These are phyloP conservation scores for Raffaelea ambrosiae DNA, from an alignment of 2,329 filamentous ascomycete species.

Conservation along the genomic window DNA sequence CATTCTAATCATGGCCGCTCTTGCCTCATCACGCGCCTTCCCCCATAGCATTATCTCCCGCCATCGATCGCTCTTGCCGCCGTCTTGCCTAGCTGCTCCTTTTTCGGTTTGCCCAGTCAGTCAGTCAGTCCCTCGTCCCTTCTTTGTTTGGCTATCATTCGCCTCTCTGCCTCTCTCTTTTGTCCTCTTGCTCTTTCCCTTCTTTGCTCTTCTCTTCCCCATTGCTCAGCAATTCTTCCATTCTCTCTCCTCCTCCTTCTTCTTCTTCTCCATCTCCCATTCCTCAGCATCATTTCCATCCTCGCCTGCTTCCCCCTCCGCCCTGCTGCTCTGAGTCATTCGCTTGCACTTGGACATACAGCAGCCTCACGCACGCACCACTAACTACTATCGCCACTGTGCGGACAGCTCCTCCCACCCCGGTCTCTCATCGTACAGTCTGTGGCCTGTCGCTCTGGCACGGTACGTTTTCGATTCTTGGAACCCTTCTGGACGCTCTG, in stretches of 20 bases:
- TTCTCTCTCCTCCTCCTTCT: not conserved
- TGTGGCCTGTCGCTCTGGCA: too few species aligned
- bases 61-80: not conserved
- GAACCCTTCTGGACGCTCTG: too few species aligned
- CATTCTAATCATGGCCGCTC: not conserved
- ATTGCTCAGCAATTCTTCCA: not conserved
- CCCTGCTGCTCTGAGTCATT: conserved; percentile 12
- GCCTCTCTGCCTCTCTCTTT: not conserved
- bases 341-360: conserved; percentile 10
- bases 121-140: not conserved
- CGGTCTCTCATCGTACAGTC: too few species aligned
- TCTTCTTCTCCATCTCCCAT: not conserved
- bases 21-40: not conserved
- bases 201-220: not conserved
- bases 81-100: not conserved
- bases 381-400: not conserved
- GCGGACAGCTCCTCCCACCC: not conserved
- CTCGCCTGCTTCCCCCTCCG: not conserved
- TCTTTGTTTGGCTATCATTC: not conserved
- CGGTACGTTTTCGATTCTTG: too few species aligned
- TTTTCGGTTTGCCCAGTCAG: not conserved
- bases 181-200: not conserved
- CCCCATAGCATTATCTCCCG: not conserved
- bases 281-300: not conserved
- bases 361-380: not conserved